These are phyloP conservation scores for Nyctanthes arbortristis DNA, from an alignment of 257 asterid genomes.

Conservation along the genomic window DNA sequence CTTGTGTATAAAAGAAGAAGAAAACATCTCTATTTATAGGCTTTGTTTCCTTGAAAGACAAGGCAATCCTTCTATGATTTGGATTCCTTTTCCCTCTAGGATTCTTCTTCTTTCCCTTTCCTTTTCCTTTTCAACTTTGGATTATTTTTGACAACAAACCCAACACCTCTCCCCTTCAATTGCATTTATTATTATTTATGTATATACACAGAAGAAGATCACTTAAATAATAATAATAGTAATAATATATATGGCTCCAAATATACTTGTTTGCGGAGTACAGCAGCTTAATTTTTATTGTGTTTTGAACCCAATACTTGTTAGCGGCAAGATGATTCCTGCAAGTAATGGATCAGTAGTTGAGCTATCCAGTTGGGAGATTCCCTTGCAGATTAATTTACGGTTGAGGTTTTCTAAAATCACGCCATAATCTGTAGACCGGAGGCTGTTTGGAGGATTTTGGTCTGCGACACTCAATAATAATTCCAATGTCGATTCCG, in stretches of 20 bases:
- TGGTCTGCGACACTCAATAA: slow-evolving; percentile 14
- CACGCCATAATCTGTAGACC: slow-evolving; percentile 14
- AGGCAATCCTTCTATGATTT: too few species aligned
- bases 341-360: slow-evolving; percentile 26
- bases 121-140: too few species aligned
- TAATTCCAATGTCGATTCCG: slow-evolving; percentile 23
- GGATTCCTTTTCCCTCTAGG: too few species aligned
- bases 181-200: too few species aligned
- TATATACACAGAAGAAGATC: slow-evolving; percentile 9
- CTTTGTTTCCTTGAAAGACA: too few species aligned
- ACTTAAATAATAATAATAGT: too few species aligned
- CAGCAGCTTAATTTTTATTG: background rate
- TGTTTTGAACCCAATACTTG: slow-evolving; percentile 27
- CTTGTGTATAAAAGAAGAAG: too few species aligned
- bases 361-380: slow-evolving; percentile 7
- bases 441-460: slow-evolving; percentile 2
- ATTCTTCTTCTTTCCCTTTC: too few species aligned
- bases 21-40: too few species aligned
- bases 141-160: too few species aligned
- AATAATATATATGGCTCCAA: background rate
- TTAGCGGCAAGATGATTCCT: slow-evolving; percentile 26
- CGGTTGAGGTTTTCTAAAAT: slow-evolving; percentile 19
- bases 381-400: slow-evolving; percentile 19
- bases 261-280: background rate
- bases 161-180: slow-evolving; percentile 5